A percentile compares a stretch with the other conserved stretches of the same genome.
Evolutionary conservation across 306 rosid species (phyloP).

Genomic region (Benincasa hispida): DNA sequence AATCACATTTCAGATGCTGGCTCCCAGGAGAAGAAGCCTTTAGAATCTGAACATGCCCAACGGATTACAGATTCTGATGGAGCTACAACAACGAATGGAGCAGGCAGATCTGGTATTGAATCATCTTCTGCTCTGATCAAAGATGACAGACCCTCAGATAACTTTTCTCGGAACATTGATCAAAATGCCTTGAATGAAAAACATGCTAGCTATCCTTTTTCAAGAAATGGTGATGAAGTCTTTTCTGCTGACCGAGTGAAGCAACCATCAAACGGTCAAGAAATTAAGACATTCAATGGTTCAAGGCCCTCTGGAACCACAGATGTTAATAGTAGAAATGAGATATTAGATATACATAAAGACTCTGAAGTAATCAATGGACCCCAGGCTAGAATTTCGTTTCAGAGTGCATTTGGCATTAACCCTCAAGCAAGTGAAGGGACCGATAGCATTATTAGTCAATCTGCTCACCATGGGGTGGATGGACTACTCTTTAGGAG

Average conservation of each 20-base stretch:
- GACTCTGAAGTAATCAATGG: constrained; percentile 18
- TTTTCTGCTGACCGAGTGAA: constrained; percentile 20
- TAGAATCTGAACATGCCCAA: constrained; percentile 40
- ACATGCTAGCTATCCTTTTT: constrained; percentile 8
- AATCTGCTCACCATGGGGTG: constrained; percentile 24
- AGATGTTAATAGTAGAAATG: constrained; percentile 25
- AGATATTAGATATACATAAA: constrained; percentile 21
- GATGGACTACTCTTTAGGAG: constrained; percentile 31
- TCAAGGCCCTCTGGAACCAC: constrained; percentile 17
- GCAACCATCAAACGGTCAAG: constrained; percentile 26
- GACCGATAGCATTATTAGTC: constrained; percentile 26
- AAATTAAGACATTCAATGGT: constrained; percentile 24
- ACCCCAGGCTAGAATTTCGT: constrained; percentile 19
- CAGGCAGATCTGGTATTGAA: constrained; percentile 22
- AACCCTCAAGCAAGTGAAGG: constrained; percentile 29
- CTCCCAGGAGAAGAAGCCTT: constrained; percentile 38
- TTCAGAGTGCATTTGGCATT: constrained; percentile 22
- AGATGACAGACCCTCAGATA: constrained; percentile 21
- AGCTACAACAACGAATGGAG: constrained; percentile 58
- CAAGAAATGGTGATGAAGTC: constrained; percentile 23
- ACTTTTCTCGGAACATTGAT: constrained; percentile 27
- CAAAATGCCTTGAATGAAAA: constrained; percentile 22
- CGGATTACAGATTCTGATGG: constrained; percentile 40
- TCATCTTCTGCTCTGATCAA: constrained; percentile 20
- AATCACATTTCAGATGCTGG: constrained; percentile 28